Conservation (phyloP, 805 yeast genomes). For the Starmerella cellae region DNA sequence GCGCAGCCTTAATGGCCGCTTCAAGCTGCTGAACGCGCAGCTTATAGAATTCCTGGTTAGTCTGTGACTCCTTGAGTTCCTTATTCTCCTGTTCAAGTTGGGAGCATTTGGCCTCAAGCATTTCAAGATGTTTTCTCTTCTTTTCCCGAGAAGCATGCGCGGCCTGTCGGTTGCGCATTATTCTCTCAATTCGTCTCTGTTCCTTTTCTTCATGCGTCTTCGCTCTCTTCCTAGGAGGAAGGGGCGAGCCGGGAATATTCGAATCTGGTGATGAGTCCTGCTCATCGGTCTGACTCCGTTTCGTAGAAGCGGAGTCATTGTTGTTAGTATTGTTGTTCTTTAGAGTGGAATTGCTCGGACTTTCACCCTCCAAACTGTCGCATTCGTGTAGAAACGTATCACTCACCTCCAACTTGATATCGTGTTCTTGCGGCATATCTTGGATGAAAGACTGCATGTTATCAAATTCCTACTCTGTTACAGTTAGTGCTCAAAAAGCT, state of each 20-base stretch:
- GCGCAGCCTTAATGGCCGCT: constrained; percentile 17
- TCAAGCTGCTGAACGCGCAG: constrained; percentile 20
- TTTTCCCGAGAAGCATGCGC: constrained; percentile 97
- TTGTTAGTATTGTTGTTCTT: not conserved
- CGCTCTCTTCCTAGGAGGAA: constrained; percentile 94
- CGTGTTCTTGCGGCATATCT: constrained; percentile 13
- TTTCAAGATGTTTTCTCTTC: constrained; percentile 84
- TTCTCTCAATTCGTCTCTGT: constrained; percentile 86
- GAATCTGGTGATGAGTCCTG: constrained; percentile 12
- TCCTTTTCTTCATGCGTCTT: constrained; percentile 94
- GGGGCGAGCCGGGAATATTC: constrained; percentile 24
- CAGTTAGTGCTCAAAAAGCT: not conserved
- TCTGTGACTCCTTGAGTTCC: constrained; percentile 16
- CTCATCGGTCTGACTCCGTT: constrained; percentile 9
- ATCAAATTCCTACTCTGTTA: not conserved
- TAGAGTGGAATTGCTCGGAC: constrained; percentile 8
- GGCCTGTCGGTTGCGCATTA: constrained; percentile 85
- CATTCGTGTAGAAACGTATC: constrained; percentile 4
- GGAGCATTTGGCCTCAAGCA: constrained; percentile 46
- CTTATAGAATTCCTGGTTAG: constrained; percentile 9
- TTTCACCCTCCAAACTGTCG: constrained; percentile 15
- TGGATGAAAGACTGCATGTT: constrained; percentile 16
- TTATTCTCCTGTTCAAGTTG: constrained; percentile 23
- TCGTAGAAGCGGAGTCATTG: not conserved
- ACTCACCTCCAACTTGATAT: constrained; percentile 21